Evolutionary conservation across 2,329 filamentous ascomycete species (phyloP), one percentile per base, ranked within the genome.

Genomic region (Dothistroma septosporum): DNA sequence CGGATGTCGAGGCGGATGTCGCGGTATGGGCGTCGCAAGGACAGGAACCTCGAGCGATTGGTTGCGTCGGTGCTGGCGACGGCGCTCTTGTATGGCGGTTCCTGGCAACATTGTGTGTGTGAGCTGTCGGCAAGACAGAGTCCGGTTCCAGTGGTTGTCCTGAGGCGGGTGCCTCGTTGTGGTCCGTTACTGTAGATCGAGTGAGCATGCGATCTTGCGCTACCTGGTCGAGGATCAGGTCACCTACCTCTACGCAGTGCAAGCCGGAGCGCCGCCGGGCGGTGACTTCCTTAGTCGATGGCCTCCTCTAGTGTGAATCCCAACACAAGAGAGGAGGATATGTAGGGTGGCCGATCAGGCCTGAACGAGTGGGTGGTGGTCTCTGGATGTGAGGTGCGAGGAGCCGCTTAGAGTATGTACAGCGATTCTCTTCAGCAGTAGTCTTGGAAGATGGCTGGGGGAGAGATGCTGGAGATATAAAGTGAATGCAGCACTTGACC

Each of bases 31-130:
- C 56, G 69, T 74, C 78, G 84, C 78, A 87, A 85, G 83, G 87
- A 72, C 89, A 74, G 85, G 84, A 72, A 86, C 85, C 76, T 93
- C 90, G 78, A 90, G 90, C 75, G 92, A 96, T 73, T 90, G 88
- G 81, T 96, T 91, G 79, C 92, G 89, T 76, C 90, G 85, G 80
- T 96, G 91, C 78, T 86, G 83, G 79, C 85, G 85, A 76, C 87
- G 85, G 77, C 87, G 87, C 77, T 84, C 83, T 76, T 90, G 87
- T 81, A 91, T 85, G 82, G 85, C 82, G 81, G 88, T 76, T 69
- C 71, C 87, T 79, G 89, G 89, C 87, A 92, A 87, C 90, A 92
- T 92, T 79, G 82, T 71, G 49, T 61, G 46, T 79, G 82, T 70
- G 49, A 60, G 48, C 49, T 55, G 57, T 66, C 49, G 61, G 86